Evolutionary conservation across 352 stramenopile genomes (phyloP).

Genomic region (Phytophthora tentaculata): DNA sequence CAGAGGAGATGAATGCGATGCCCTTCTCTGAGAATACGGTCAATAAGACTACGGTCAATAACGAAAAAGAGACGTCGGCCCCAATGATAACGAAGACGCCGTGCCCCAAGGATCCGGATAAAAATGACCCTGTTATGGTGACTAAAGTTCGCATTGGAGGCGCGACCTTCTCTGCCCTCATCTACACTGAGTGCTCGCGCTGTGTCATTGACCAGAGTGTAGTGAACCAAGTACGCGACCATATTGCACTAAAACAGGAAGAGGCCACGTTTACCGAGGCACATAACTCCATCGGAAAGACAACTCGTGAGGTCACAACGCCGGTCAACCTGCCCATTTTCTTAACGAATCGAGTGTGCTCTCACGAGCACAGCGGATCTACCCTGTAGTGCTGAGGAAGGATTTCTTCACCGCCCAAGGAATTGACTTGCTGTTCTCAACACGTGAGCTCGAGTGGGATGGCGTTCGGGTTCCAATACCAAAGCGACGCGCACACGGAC

Average conservation of each 20-base stretch:
- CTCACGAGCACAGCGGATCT: not conserved
- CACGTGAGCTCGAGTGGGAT: not conserved
- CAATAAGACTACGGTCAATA: not conserved
- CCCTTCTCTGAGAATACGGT: too few relatives aligned
- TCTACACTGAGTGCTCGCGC: not conserved
- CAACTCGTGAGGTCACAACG: not conserved
- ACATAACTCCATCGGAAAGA: not conserved
- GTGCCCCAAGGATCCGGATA: too few relatives aligned
- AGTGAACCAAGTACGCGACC: too few relatives aligned
- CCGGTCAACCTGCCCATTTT: not conserved
- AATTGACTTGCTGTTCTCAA: not conserved
- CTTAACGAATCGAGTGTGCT: not conserved
- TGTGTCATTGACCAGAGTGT: too few relatives aligned
- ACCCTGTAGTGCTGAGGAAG: not conserved
- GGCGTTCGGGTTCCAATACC: not conserved
- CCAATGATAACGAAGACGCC: not conserved
- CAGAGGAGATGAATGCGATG: not conserved
- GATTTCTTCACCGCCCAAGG: not conserved
- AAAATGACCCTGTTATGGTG: not conserved
- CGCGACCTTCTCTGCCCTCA: not conserved
- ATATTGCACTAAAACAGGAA: not conserved
- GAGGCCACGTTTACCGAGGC: not conserved
- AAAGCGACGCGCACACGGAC: not conserved
- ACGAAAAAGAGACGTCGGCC: not conserved
- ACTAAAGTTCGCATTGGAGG: not conserved